Base-by-base conservation (phyloP, 2,329 filamentous ascomycete species). In the Talaromyces albobiverticillius region DNA sequence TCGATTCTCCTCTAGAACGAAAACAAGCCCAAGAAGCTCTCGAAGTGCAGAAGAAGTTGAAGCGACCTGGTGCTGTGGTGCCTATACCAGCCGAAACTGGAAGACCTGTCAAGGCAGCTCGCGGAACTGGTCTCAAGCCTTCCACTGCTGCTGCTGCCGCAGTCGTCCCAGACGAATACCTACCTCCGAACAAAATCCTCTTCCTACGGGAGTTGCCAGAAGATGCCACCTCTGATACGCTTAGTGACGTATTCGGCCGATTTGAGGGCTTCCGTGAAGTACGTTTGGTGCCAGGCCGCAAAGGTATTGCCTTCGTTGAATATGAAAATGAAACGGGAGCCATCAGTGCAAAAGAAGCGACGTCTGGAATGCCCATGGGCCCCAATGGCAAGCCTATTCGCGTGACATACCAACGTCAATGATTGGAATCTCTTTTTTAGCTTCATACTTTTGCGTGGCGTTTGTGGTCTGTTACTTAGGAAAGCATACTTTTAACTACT, bases 191-290 rank as follows among this genome's bases (percentile, higher is more conserved):
- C 82, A 96, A 96, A 78, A 95, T 91, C 61, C 82, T 99, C 32
- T 95, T 97, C 76, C 79, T 97, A 57, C 90, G 95, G 76, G 93
- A 97, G 64, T 75, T 99, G 32, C 92, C 94, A 8, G 89, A 93
- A 59, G 88, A 90, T 60, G 90, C 89, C 73, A 88, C 89, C 70
- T 84, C 89, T 65, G 91, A 95, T 60, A 83, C 81, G 22, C 82
- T 99, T 52, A 87, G 85, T 0, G 80, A 81, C 29, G 85, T 97
- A 58, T 99, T 97, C 74, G 84, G 85, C 48, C 86, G 88, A 46
- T 99, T 95, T 76, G 89, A 95, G 59, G 93, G 93, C 23, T 96
- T 99, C 79, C 88, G 87, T 68, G 94, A 99, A 76, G 89, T 96
- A 43, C 85, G 94, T 65, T 74, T 90, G 68, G 93, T 97, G 43